Evolutionary conservation across 352 stramenopile genomes (phyloP).

Genomic region (Peronosclerospora sorghi): DNA sequence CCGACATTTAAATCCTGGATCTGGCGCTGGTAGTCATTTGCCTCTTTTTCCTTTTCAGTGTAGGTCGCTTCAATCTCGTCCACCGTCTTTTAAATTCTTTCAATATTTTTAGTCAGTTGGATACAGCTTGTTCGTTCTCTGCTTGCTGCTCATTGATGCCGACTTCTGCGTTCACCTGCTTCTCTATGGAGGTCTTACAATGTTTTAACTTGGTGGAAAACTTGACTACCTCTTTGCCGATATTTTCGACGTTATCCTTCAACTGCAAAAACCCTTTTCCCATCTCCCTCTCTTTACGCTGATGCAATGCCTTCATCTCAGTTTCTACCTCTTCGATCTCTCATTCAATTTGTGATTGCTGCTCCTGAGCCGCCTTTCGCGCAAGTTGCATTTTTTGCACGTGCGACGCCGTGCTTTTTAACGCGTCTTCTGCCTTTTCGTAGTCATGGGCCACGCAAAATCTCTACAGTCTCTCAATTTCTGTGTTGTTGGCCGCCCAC

Average conservation of each 20-base stretch:
- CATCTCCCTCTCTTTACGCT: slow-evolving; percentile 76
- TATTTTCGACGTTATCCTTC: slow-evolving; percentile 67
- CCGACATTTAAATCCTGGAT: slow-evolving; percentile 82
- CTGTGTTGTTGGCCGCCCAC: slow-evolving; percentile 96
- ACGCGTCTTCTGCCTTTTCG: slow-evolving; percentile 76
- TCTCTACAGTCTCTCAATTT: slow-evolving; percentile 95
- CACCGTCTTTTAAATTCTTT: slow-evolving; percentile 53
- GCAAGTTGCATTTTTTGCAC: slow-evolving; percentile 84
- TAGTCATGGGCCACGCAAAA: no score
- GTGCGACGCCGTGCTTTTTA: slow-evolving; percentile 81
- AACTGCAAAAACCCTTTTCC: slow-evolving; percentile 73
- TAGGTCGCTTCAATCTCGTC: no score
- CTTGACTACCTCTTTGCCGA: slow-evolving; percentile 78
- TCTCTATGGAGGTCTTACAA: slow-evolving; percentile 60
- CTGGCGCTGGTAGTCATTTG: slow-evolving; percentile 67
- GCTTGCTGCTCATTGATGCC: slow-evolving; percentile 55
- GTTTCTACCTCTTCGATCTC: slow-evolving; percentile 71
- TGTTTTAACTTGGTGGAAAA: slow-evolving; percentile 76
- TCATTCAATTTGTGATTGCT: slow-evolving; percentile 37
- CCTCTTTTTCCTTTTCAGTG: slow-evolving; percentile 46
- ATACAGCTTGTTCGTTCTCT: slow-evolving; percentile 69
- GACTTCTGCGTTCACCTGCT: slow-evolving; percentile 47
- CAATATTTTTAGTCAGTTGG: slow-evolving; percentile 79
- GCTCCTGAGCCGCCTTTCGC: slow-evolving; percentile 52
- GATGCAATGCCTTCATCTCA: slow-evolving; percentile 75